Percentiles rank a stretch among this genome's conserved stretches.
Evolutionary conservation across 2,329 filamentous ascomycete species (phyloP).

Genomic region (Bipolaris cookei): DNA sequence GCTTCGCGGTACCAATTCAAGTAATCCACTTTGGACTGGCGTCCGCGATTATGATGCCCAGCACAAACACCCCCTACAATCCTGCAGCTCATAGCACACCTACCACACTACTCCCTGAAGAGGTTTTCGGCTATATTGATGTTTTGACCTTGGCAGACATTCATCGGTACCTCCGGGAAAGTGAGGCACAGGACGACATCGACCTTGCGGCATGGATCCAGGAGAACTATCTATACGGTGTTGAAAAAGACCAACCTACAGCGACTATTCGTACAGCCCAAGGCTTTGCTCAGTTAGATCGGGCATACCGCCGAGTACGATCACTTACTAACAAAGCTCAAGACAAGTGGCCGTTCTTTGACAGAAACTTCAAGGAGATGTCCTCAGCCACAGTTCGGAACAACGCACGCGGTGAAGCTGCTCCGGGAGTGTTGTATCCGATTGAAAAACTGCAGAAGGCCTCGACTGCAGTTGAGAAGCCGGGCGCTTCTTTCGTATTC

Average conservation of each 20-base stretch:
- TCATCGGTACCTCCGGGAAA: constrained; percentile 27
- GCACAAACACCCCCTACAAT: not conserved
- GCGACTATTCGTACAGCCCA: constrained; percentile 27
- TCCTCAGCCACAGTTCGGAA: constrained; percentile 26
- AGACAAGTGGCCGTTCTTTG: constrained; percentile 45
- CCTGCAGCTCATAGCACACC: constrained; percentile 10
- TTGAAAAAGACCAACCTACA: constrained; percentile 8
- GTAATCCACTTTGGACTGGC: not conserved
- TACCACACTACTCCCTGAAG: constrained; percentile 20
- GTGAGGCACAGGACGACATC: constrained; percentile 27
- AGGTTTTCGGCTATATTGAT: constrained; percentile 32
- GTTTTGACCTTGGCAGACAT: constrained; percentile 32
- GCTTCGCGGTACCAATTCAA: not conserved
- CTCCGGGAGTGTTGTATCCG: constrained; percentile 16
- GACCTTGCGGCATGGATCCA: constrained; percentile 33
- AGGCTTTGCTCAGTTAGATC: constrained; percentile 32
- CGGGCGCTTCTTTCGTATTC: not conserved
- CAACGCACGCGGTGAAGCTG: constrained; percentile 24
- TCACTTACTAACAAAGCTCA: constrained; percentile 37
- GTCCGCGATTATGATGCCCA: constrained; percentile 15
- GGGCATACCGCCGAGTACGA: constrained; percentile 39
- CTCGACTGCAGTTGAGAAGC: not conserved
- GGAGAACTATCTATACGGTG: constrained; percentile 28
- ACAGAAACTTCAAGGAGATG: constrained; percentile 32
- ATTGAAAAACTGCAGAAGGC: constrained; percentile 1